Percentiles rank a stretch among this genome's conserved stretches.
These are phyloP conservation scores for Candida xyloterini DNA, from an alignment of 805 yeast genomes.

Conservation along the genomic window DNA sequence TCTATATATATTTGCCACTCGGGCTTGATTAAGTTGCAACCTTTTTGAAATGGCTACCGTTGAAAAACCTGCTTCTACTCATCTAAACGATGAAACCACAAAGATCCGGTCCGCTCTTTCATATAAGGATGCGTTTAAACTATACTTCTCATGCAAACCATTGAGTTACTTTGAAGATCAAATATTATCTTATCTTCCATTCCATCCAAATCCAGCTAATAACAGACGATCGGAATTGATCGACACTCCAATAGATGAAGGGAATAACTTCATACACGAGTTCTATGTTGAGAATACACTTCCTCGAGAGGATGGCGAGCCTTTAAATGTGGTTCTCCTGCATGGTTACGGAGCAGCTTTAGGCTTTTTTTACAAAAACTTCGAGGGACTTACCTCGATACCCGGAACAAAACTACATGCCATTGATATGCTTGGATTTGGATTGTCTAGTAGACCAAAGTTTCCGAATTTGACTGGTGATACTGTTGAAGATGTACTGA, in stretches of 20 bases:
- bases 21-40: neutral
- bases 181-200: slow-evolving; percentile 57
- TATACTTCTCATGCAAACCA: slow-evolving; percentile 27
- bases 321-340: slow-evolving; percentile 53
- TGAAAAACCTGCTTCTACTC: neutral
- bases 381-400: slow-evolving; percentile 47
- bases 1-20: slow-evolving; percentile 1
- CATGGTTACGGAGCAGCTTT: slow-evolving; percentile 95
- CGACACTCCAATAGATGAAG: slow-evolving; percentile 51
- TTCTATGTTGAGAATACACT: slow-evolving; percentile 50
- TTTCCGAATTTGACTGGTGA: slow-evolving; percentile 28
- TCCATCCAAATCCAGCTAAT: slow-evolving; percentile 53
- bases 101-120: neutral
- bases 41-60: neutral
- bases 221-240: slow-evolving; percentile 42
- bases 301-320: slow-evolving; percentile 11
- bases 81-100: neutral
- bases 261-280: slow-evolving; percentile 63
- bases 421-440: slow-evolving; percentile 70
- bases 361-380: slow-evolving; percentile 74
- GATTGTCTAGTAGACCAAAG: slow-evolving; percentile 59
- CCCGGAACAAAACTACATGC: slow-evolving; percentile 62
- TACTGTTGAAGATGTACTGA: slow-evolving; percentile 38
- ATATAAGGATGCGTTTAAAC: slow-evolving; percentile 25
- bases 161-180: slow-evolving; percentile 33